Evolutionary conservation across 2,329 filamentous ascomycete genomes (phyloP).

Genomic region (Venturia carpophila): DNA sequence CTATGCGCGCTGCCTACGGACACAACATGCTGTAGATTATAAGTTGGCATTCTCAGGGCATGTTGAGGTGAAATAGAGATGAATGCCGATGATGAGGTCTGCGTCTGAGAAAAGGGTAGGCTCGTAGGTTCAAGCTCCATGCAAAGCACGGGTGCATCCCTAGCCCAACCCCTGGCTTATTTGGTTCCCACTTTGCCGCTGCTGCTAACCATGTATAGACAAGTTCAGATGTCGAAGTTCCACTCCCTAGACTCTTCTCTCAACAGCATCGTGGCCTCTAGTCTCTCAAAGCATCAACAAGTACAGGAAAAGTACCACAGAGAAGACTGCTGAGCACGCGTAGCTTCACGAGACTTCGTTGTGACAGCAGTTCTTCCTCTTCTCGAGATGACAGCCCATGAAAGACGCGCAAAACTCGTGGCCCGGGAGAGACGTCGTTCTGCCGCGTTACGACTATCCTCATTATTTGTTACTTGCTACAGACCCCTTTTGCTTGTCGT

Average conservation of each 20-base stretch:
- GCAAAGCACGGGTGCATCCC: background rate
- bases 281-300: background rate
- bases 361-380: no score
- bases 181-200: background rate
- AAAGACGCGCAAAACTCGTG: no score
- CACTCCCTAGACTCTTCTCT: background rate
- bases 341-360: no score
- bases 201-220: background rate
- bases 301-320: background rate
- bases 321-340: no score
- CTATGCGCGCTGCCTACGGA: background rate
- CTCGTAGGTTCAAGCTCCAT: background rate
- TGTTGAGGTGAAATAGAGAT: background rate
- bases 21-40: background rate
- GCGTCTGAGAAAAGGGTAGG: background rate
- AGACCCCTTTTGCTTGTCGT: no score
- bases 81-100: background rate
- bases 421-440: no score
- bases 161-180: background rate
- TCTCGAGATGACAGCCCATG: no score
- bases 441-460: no score
- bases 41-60: background rate
- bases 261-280: background rate
- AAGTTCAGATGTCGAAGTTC: background rate
- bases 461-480: no score